Conservation (phyloP, 2,329 filamentous ascomycete genomes). For the Didymella segeticola region DNA sequence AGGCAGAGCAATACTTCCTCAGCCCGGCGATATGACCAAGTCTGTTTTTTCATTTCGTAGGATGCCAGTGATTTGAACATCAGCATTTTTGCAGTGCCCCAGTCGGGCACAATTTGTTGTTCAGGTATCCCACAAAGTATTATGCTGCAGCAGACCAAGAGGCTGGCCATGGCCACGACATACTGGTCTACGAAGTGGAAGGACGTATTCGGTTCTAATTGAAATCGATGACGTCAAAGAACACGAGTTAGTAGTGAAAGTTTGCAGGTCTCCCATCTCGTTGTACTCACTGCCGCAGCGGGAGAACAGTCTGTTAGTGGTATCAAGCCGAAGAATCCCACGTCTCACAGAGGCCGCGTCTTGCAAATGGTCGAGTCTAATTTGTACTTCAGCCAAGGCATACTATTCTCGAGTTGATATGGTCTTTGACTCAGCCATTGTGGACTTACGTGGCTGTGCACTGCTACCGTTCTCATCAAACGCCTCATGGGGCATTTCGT, state of each 20-base stretch:
- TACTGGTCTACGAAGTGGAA: conserved; percentile 3
- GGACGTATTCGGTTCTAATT: conserved; percentile 58
- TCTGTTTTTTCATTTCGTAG: conserved; percentile 60
- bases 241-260: conserved; percentile 49
- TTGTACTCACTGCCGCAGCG: conserved; percentile 64
- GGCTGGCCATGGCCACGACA: conserved; percentile 23
- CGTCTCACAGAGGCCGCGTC: conserved; percentile 54
- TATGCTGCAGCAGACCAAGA: conserved; percentile 45
- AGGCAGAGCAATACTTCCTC: conserved; percentile 65
- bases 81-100: conserved; percentile 23
- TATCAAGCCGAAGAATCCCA: conserved; percentile 62
- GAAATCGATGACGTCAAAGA: conserved; percentile 62
- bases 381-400: too few relatives aligned
- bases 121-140: conserved; percentile 67
- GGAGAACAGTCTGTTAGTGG: conserved; percentile 66
- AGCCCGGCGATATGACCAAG: conserved; percentile 61
- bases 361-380: too few relatives aligned
- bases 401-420: too few relatives aligned
- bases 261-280: conserved; percentile 32
- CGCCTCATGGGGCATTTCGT: too few relatives aligned
- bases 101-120: conserved; percentile 53
- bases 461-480: too few relatives aligned
- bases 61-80: conserved; percentile 58
- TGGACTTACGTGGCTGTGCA: too few relatives aligned
- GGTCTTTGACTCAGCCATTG: too few relatives aligned